A percentile compares a stretch with the other conserved stretches of the same genome.
Evolutionary conservation across 768 basidiomycete species (phyloP).

Genomic region (Leccinum boreale): DNA sequence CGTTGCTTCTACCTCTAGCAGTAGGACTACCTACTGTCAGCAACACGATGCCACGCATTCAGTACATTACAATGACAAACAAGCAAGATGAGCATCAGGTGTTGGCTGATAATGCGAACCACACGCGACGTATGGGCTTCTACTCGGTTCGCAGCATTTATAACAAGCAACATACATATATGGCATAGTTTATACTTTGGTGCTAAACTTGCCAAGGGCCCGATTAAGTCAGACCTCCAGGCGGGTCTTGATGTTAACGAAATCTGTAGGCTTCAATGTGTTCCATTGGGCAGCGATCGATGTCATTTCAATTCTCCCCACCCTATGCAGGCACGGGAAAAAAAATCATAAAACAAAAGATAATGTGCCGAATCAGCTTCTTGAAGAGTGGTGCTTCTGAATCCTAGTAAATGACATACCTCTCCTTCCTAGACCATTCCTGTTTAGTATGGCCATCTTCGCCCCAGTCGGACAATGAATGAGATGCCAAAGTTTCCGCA

Average conservation of each 20-base stretch:
- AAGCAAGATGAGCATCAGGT: neutral
- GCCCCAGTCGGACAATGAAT: conserved; percentile 47
- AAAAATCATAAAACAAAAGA: neutral
- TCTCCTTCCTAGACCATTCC: conserved; percentile 61
- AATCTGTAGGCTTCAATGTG: conserved; percentile 47
- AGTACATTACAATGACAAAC: conserved; percentile 17
- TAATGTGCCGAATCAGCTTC: conserved; percentile 8
- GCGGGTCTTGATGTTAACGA: conserved; percentile 50
- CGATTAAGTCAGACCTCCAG: conserved; percentile 45
- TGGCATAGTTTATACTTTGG: conserved; percentile 20
- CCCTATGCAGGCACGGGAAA: conserved; percentile 32
- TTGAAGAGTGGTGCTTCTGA: conserved; percentile 1
- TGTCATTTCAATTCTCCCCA: conserved; percentile 56
- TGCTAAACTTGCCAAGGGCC: neutral
- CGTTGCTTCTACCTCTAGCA: conserved; percentile 77
- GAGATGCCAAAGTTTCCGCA: conserved; percentile 28
- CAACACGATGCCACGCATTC: neutral
- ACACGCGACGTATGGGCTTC: neutral
- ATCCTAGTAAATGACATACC: conserved; percentile 35
- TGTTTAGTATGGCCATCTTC: conserved; percentile 46
- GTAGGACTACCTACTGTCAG: conserved; percentile 1
- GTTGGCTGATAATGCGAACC: neutral
- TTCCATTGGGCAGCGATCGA: conserved; percentile 47
- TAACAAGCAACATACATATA: conserved; percentile 13
- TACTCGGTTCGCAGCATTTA: conserved; percentile 7